Base-by-base conservation (phyloP, 148 eudicot genomes). In the Persicaria tinctoria region DNA sequence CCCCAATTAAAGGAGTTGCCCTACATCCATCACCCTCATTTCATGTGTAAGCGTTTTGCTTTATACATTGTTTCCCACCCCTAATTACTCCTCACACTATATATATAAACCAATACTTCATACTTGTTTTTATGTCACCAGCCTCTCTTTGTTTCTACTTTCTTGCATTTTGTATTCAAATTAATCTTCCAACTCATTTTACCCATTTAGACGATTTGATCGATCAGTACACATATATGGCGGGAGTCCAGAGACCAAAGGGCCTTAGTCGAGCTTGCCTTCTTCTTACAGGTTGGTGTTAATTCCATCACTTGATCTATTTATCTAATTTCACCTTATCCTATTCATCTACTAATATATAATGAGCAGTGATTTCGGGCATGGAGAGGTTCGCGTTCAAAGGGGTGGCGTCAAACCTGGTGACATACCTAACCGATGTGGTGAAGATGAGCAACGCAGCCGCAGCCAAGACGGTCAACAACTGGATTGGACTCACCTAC, bases 341-440 rank as follows among this genome's bases (percentile, higher is more conserved):
- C 14, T 16, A 1, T 0, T 3, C 32, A 13, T 47, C n/a, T 18
- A 18, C 1, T 9, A 0, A 3, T 13, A 8, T 6, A 45, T n/a
- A 1, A 4, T 38, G 5, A 8, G 8, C 5, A 91, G 98, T 83
- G 75, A 85, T 94, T 16, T 86, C 96, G 53, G 98, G 98, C 0
- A 87, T 94, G 89, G 98, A 94, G 87, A 82, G 98, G 76, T 90
- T 91, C 82, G 97, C 97, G 48, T 94, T 89, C 88, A 94, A 95
- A 89, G 98, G 98, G 77, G 97, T 95, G 87, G 96, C 96, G 9
- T 92, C 98, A n/a, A 95, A 95, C 76, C 60, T 94, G 76, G 97
- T 94, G 63, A 92, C 87, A 17, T 94, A 94, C 77, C 79, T 94
- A 0, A 90, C 93, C 0, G 96, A 91, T 72, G 88, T 87, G 0